Evolutionary conservation across 306 rosid species (phyloP), one percentile per base, ranked within the genome.

Genomic region (Bauhinia variegata): DNA sequence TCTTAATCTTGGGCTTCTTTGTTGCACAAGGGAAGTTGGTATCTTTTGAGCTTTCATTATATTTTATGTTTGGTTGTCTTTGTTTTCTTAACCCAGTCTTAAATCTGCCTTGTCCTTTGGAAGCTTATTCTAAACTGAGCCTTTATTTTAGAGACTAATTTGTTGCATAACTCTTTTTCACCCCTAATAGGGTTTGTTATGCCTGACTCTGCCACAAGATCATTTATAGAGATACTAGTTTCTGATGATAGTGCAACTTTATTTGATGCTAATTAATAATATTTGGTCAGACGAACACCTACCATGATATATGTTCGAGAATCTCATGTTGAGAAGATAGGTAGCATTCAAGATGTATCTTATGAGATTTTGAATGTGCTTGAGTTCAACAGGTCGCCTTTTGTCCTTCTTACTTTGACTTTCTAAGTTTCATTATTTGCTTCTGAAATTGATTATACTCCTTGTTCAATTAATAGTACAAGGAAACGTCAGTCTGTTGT

Each of bases 401-500:
- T 41, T 42, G 18, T 34, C 49, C 60, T 46, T 68, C 50, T 32
- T 41, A 43, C 33, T 6, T 39, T 32, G 2, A 23, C 28, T 23
- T 23, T 23, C 2, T 44, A 38, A 43, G 43, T 41, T 50, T 32
- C 9, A 31, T 59, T 37, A 31, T 60, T 54, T 23, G 67, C 18
- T 54, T 42, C 50, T 64, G 46, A 79, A 14, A 55, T 66, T 50
- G n/a, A n/a, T 66, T 81, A 44, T 57, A 44, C 57, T 65, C 65
- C 38, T 51, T 79, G 74, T 58, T 77, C 52, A 15, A 41, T 49
- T 72, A 68, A 67, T 76, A 93, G 97, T 84, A 88, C 91, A 56
- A 83, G 98, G 85, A 93, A 93, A 85, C 98, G 98, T 44, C 98
- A 93, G 71, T 93, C 98, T 33, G 97, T 93, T 65, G 86, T 93